phyloP scores from a whole-genome alignment of 306 rosid species.

The Purshia tridentata region DNA sequence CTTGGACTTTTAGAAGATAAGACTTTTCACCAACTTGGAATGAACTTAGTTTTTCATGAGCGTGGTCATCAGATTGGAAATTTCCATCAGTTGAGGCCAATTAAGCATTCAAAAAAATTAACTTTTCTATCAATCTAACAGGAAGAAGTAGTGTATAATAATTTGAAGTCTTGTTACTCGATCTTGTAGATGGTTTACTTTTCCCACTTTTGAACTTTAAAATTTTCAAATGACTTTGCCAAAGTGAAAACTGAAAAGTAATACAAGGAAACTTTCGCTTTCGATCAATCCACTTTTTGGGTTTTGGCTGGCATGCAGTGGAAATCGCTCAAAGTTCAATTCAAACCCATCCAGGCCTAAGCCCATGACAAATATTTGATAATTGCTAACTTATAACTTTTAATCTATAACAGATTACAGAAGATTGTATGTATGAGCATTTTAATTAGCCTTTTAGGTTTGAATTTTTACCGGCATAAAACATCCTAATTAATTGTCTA shows the following conservation, averaged over 20 bases:
- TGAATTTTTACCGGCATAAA: too few relatives aligned
- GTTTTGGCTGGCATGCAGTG: not conserved
- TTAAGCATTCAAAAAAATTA: not conserved
- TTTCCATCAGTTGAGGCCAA: not conserved
- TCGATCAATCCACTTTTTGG: not conserved
- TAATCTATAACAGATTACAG: too few relatives aligned
- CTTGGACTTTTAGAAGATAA: not conserved
- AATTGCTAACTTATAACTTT: too few relatives aligned
- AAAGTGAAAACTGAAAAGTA: constrained; percentile 10
- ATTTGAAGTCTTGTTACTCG: not conserved
- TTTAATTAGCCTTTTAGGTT: too few relatives aligned
- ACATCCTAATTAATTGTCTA: too few relatives aligned
- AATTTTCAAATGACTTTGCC: not conserved
- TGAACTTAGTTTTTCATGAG: too few relatives aligned
- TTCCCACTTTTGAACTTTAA: not conserved
- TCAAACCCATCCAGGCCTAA: not conserved
- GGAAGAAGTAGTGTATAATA: too few relatives aligned
- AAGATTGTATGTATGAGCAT: too few relatives aligned
- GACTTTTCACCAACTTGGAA: too few relatives aligned
- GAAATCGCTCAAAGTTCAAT: not conserved
- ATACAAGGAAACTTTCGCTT: not conserved
- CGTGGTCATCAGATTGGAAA: not conserved
- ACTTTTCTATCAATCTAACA: not conserved
- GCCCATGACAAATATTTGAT: too few relatives aligned
- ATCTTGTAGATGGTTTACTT: too few relatives aligned